Percentiles rank a stretch among this genome's conserved stretches.
These are phyloP conservation scores for Rickenella mellea DNA, from an alignment of 768 basidiomycete genomes.

Conservation along the genomic window DNA sequence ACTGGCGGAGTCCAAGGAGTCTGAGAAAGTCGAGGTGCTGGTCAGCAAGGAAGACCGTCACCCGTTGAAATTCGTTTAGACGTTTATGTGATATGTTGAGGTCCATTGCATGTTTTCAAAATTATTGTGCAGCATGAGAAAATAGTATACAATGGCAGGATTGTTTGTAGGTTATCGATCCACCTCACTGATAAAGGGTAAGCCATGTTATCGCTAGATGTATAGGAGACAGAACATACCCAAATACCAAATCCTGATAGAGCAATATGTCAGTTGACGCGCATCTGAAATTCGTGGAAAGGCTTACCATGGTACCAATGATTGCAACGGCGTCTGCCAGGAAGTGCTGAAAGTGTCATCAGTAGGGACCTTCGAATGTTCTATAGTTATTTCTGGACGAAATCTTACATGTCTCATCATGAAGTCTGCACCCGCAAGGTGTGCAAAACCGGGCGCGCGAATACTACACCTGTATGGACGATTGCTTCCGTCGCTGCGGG, in stretches of 20 bases:
- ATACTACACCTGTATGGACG: constrained; percentile 96
- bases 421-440: constrained; percentile 92
- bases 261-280: constrained; percentile 2
- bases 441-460: constrained; percentile 92
- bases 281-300: constrained; percentile 2
- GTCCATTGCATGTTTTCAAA: no score
- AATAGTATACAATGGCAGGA: no score
- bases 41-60: constrained; percentile 69
- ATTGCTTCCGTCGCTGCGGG: constrained; percentile 78
- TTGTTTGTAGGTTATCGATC: constrained; percentile 30
- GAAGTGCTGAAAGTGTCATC: constrained; percentile 49
- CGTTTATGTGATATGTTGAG: not conserved
- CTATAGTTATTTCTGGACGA: constrained; percentile 25
- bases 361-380: not conserved
- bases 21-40: constrained; percentile 41
- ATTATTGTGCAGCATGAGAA: no score
- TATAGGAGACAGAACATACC: constrained; percentile 41
- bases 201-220: not conserved
- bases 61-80: constrained; percentile 64
- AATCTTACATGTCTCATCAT: constrained; percentile 77
- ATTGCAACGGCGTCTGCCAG: constrained; percentile 93
- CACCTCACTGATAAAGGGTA: constrained; percentile 24
- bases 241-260: constrained; percentile 79
- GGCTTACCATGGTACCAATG: constrained; percentile 90
- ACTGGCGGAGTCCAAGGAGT: constrained; percentile 27